Evolutionary conservation across 106 monocot genomes (phyloP).

Genomic region (Iris macrosiphon): DNA sequence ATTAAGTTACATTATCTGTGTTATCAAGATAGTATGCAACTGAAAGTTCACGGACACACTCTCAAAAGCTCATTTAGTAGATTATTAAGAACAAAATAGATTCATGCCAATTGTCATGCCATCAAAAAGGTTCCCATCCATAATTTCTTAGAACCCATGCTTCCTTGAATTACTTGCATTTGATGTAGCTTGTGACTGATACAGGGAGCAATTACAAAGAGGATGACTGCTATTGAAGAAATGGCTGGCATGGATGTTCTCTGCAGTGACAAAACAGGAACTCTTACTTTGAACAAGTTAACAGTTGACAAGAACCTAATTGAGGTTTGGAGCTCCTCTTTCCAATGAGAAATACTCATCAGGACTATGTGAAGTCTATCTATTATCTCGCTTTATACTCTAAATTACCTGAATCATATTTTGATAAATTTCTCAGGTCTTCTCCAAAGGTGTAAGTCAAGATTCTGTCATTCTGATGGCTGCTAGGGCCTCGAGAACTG

Average conservation of each 20-base stretch:
- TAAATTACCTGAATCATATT: not conserved
- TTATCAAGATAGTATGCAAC: too few species aligned
- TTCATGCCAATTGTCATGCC: too few species aligned
- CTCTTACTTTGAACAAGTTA: slow-evolving; percentile 62
- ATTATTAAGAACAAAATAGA: too few species aligned
- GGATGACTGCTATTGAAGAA: slow-evolving; percentile 73
- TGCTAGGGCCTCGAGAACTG: slow-evolving; percentile 32
- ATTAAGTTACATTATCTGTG: too few species aligned
- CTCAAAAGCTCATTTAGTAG: too few species aligned
- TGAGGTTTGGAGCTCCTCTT: slow-evolving; percentile 10
- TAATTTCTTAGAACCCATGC: not conserved
- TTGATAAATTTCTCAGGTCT: slow-evolving; percentile 2
- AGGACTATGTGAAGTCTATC: not conserved
- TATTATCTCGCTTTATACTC: not conserved
- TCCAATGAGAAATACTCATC: not conserved
- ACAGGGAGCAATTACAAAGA: slow-evolving; percentile 69
- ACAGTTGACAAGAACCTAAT: slow-evolving; percentile 48
- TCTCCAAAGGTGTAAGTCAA: slow-evolving; percentile 11
- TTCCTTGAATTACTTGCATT: not conserved
- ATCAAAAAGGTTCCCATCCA: not conserved
- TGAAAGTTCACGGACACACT: too few species aligned
- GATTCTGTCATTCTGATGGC: slow-evolving; percentile 25
- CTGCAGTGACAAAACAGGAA: slow-evolving; percentile 57
- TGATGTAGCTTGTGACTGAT: too few species aligned
- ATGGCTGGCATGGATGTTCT: slow-evolving; percentile 75